Evolutionary conservation across 345 rosid genomes (phyloP).

Genomic region (Salix koriyanagi): DNA sequence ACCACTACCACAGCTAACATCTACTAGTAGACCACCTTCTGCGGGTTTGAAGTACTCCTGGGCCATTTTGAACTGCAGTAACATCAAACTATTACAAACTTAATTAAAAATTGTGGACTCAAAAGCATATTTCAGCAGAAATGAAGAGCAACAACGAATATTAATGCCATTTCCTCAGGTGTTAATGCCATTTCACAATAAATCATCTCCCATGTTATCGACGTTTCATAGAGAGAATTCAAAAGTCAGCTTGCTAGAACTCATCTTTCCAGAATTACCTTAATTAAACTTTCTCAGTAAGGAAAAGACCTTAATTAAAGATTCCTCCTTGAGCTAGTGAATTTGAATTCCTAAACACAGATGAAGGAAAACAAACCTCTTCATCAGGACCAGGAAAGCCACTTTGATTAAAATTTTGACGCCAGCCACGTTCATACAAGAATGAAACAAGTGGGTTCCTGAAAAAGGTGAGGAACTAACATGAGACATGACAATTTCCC

Average conservation of each 20-base stretch:
- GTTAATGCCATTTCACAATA: conserved; percentile 2
- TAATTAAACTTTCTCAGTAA: background rate
- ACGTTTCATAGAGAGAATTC: background rate
- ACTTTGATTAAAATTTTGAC: conserved; percentile 66
- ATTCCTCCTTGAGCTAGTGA: background rate
- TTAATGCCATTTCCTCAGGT: background rate
- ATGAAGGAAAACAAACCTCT: conserved; percentile 51
- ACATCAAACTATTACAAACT: conserved; percentile 3
- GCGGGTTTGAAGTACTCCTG: conserved; percentile 75
- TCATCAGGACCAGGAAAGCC: conserved; percentile 96
- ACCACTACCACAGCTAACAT: conserved; percentile 97
- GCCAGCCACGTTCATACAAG: conserved; percentile 94
- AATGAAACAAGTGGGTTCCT: conserved; percentile 96
- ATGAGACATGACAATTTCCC: background rate
- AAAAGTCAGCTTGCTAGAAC: background rate
- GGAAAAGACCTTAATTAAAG: background rate
- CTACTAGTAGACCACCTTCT: conserved; percentile 77
- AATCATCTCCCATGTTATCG: background rate
- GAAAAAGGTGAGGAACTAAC: conserved; percentile 10
- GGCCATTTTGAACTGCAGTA: conserved; percentile 87
- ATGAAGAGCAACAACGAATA: background rate
- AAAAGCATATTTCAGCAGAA: background rate
- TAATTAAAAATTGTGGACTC: background rate
- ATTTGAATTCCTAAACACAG: background rate
- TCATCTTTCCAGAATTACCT: background rate